These are phyloP conservation scores for Phytophthora niederhauseri DNA, from an alignment of 352 stramenopile species.

Conservation along the genomic window DNA sequence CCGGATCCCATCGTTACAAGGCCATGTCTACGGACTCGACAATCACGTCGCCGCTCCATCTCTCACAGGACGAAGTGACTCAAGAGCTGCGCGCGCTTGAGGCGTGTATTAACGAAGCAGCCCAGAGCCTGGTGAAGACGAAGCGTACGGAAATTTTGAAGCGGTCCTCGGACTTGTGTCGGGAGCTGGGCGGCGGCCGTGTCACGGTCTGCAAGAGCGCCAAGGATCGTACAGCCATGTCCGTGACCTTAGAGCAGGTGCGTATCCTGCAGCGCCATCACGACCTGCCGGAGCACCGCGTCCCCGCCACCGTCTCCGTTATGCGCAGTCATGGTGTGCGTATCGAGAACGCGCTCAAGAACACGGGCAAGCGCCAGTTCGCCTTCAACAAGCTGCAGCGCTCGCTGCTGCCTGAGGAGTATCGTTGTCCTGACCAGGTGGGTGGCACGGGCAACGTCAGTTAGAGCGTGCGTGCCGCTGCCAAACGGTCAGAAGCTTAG, in stretches of 20 bases:
- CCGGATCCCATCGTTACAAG: constrained; percentile 56
- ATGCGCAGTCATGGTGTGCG: constrained; percentile 89
- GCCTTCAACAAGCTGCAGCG: constrained; percentile 91
- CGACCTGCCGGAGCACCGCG: constrained; percentile 72
- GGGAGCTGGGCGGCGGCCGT: constrained; percentile 89
- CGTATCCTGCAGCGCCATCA: constrained; percentile 87
- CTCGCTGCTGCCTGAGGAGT: constrained; percentile 87
- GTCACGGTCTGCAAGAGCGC: constrained; percentile 97
- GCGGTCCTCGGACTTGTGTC: constrained; percentile 78
- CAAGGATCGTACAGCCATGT: constrained; percentile 98
- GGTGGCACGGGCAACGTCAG: constrained; percentile 87
- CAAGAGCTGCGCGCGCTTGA: constrained; percentile 73
- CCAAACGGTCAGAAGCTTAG: constrained; percentile 15
- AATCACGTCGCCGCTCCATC: constrained; percentile 49
- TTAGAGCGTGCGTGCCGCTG: constrained; percentile 33
- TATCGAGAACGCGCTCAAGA: constrained; percentile 91
- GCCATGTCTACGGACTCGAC: constrained; percentile 59
- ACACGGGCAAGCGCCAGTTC: constrained; percentile 89
- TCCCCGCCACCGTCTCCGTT: constrained; percentile 82
- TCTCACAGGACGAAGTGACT: constrained; percentile 77
- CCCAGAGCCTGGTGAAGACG: constrained; percentile 85
- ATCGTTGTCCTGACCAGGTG: constrained; percentile 85
- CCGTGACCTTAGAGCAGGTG: constrained; percentile 96
- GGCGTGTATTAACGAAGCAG: constrained; percentile 71
- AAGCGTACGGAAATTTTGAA: constrained; percentile 89